These are phyloP conservation scores for Murraya koenigii DNA, from an alignment of 345 rosid genomes.

Conservation along the genomic window DNA sequence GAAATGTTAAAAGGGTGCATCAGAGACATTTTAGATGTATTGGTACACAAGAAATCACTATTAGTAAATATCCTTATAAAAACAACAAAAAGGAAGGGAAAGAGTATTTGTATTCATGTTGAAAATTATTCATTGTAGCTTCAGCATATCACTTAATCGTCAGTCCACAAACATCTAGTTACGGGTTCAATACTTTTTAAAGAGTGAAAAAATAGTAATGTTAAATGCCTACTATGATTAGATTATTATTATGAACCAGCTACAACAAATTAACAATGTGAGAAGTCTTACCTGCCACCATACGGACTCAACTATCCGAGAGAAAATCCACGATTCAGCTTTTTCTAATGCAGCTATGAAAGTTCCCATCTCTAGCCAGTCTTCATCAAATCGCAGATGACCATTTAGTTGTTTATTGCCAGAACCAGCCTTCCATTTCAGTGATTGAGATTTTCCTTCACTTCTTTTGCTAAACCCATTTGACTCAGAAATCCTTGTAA, in stretches of 20 bases:
- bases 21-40: not conserved
- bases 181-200: not conserved
- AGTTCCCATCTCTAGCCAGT: conserved; percentile 96
- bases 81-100: not conserved
- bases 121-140: not conserved
- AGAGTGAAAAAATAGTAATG: not conserved
- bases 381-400: conserved; percentile 46
- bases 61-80: not conserved
- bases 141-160: not conserved
- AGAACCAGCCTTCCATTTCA: conserved; percentile 48
- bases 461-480: conserved; percentile 44
- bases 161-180: not conserved
- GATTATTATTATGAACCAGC: not conserved
- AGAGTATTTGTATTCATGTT: not conserved
- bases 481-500: conserved; percentile 42
- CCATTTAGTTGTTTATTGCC: conserved; percentile 38
- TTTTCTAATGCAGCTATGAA: conserved; percentile 70
- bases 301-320: conserved; percentile 85
- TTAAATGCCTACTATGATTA: not conserved
- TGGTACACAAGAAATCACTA: not conserved
- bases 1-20: conserved; percentile 11
- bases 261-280: not conserved
- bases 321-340: conserved; percentile 89
- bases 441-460: conserved; percentile 31
- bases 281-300: conserved; percentile 90